These are phyloP conservation scores for Anacardium occidentale DNA, from an alignment of 345 rosid species.

Conservation along the genomic window DNA sequence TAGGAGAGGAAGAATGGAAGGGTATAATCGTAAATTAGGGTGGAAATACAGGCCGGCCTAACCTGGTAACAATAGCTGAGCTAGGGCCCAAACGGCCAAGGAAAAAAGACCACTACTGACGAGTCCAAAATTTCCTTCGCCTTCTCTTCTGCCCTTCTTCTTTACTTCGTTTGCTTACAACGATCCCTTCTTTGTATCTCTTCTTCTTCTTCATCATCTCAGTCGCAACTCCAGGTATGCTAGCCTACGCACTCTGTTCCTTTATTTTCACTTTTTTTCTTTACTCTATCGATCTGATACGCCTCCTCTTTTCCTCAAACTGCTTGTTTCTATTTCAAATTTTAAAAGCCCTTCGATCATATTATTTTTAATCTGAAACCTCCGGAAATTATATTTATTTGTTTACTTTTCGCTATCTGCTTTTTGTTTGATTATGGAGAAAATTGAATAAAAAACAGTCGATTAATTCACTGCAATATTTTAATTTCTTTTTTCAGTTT, in stretches of 20 bases:
- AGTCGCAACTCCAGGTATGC: constrained; percentile 11
- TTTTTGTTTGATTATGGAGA: neutral
- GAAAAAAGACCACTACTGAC: neutral
- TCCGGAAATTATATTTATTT: neutral
- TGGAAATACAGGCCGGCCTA: neutral
- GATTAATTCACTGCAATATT: neutral
- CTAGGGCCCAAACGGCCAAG: constrained; percentile 3
- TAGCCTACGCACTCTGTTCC: neutral
- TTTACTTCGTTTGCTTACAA: neutral
- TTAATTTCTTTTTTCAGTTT: too few species aligned
- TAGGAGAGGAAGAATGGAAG: neutral
- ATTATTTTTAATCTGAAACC: neutral
- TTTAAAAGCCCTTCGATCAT: too few species aligned
- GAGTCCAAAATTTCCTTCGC: constrained; percentile 11
- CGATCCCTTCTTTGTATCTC: neutral
- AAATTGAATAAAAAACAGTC: neutral
- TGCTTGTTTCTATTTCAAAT: too few species aligned
- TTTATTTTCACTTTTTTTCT: neutral
- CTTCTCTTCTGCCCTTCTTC: too few species aligned
- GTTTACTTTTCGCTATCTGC: neutral
- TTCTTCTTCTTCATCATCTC: neutral
- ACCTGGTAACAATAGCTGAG: neutral
- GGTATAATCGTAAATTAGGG: neutral
- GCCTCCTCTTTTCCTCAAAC: neutral
- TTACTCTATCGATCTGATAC: constrained; percentile 10